Evolutionary conservation across 768 basidiomycete genomes (phyloP), one percentile per base, ranked within the genome.

Genomic region (Mycena polygramma): DNA sequence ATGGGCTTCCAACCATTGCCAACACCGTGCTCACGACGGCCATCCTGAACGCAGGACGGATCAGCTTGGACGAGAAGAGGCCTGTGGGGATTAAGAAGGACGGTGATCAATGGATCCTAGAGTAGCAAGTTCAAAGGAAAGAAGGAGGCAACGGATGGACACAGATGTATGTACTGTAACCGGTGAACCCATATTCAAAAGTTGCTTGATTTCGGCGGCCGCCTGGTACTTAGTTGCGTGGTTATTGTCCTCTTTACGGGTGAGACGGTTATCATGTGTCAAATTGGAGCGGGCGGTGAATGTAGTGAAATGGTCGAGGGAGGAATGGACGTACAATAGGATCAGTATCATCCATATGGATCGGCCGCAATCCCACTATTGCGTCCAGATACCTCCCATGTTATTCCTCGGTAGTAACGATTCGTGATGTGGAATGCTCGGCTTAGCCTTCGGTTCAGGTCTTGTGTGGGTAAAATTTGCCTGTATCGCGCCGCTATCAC

Each of bases 21-120:
- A 97, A 95, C 81, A 97, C 96, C 17, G 91, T 96, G 19, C 81
- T 94, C 74, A 94, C 92, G 20, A 95, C 94, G 14, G 94, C 94
- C 17, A 95, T 97, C 78, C 87, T 97, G 74, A 90, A 97, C 71
- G 96, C 96, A 35, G 96, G 96, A 17, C 89, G 96, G 64, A 91
- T 95, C 78, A 94, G 93, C 76, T 81, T 97, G 65, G 95, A 97
- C 79, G 95, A 97, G 87, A 94, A 92, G 83, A 83, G 95, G 70
- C 86, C 93, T 9, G 95, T 97, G 59, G 85, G 84, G 37, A 93
- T 98, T 79, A 90, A 86, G 84, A 89, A 90, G 81, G 85, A 84
- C 22, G 89, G 85, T 41, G 86, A 85, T 70, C 79, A 81, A 63
- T 95, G 93, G 93, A 76, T 89, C 71, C 83, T 96, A 60, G 89